phyloP scores from a whole-genome alignment of 192 early-diverging fungal genomes.

The Funneliformis mosseae region DNA sequence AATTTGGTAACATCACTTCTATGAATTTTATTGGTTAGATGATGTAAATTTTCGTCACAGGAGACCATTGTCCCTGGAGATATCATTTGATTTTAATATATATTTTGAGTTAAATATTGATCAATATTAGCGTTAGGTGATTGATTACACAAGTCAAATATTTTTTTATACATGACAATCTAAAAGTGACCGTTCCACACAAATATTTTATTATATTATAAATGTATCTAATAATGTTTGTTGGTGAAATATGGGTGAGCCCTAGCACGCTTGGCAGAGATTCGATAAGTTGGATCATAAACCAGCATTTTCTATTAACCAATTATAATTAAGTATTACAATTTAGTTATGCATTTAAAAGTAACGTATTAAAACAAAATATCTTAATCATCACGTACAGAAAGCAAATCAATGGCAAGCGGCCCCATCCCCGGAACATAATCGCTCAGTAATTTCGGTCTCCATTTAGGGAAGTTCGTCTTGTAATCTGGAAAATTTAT shows the following conservation, averaged over 20 bases:
- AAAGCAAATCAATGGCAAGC: slow-evolving; percentile 64
- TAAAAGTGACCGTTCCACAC: no score
- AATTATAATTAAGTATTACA: slow-evolving; percentile 8
- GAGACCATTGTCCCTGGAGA: no score
- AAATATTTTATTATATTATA: no score
- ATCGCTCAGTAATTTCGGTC: slow-evolving; percentile 58
- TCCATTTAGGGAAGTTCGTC: slow-evolving; percentile 57
- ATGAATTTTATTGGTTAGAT: no score
- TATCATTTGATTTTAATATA: no score
- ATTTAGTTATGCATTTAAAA: not conserved
- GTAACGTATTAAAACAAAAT: not conserved
- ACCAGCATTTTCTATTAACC: slow-evolving; percentile 57
- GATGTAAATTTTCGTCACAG: no score
- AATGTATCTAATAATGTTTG: no score
- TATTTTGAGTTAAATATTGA: no score
- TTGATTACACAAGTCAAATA: no score
- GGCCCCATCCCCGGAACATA: slow-evolving; percentile 69
- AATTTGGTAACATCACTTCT: no score
- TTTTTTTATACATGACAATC: no score
- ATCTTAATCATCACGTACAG: not conserved
- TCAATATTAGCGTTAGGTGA: no score
- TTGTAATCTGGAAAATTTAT: slow-evolving; percentile 51
- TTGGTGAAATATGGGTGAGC: slow-evolving; percentile 15
- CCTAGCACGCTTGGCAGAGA: slow-evolving; percentile 77
- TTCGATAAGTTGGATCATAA: slow-evolving; percentile 77